A percentile compares a stretch with the other conserved stretches of the same genome.
These are phyloP conservation scores for Fusarium protoensiforme DNA, from an alignment of 2,329 filamentous ascomycete species.

Conservation along the genomic window DNA sequence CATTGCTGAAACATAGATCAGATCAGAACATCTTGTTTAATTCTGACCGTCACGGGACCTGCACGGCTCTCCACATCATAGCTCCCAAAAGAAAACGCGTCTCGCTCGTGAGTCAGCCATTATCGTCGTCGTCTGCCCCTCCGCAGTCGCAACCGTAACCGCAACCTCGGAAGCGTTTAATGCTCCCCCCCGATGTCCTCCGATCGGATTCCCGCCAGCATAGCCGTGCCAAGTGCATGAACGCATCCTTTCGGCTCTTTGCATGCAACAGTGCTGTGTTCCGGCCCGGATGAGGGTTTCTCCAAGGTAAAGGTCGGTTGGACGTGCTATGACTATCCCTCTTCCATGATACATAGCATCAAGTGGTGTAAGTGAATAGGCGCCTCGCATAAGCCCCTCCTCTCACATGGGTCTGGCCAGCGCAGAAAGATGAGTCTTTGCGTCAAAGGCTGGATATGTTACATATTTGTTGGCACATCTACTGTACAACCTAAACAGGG, in stretches of 20 bases:
- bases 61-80: not conserved
- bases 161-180: conserved; percentile 26
- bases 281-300: not conserved
- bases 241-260: conserved; percentile 14
- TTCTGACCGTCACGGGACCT: not conserved
- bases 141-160: conserved; percentile 21
- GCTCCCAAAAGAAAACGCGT: not conserved
- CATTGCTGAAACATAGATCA: not conserved
- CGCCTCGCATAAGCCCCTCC: not conserved
- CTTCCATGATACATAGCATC: not conserved
- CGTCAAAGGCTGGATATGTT: conserved; percentile 44
- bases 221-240: conserved; percentile 18
- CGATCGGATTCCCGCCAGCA: conserved; percentile 4
- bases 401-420: not conserved
- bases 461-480: conserved; percentile 45
- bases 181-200: conserved; percentile 18
- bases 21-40: not conserved
- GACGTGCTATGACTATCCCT: not conserved
- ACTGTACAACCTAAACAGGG: conserved; percentile 39
- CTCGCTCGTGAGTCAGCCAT: not conserved
- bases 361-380: not conserved
- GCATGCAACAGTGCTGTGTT: not conserved
- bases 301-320: not conserved
- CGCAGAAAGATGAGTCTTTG: conserved; percentile 23
- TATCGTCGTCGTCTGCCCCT: not conserved